These are phyloP conservation scores for Curvularia hawaiiensis DNA, from an alignment of 2,329 filamentous ascomycete species.

Conservation along the genomic window DNA sequence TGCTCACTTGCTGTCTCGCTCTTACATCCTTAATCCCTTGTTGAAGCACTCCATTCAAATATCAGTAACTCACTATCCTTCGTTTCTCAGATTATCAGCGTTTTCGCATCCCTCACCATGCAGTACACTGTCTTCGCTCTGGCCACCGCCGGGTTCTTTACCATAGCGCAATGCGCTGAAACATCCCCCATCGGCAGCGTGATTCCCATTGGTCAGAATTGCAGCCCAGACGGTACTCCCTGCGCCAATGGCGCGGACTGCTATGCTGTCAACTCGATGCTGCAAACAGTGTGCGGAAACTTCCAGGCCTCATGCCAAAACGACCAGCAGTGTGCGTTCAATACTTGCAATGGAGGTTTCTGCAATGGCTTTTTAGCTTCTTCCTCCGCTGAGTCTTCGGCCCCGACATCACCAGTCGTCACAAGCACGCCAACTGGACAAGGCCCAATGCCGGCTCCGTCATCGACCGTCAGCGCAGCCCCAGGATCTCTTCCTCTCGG, in stretches of 20 bases:
- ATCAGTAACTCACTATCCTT: background rate
- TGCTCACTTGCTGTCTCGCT: background rate
- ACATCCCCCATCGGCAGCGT: conserved; percentile 4
- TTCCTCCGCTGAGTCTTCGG: conserved; percentile 11
- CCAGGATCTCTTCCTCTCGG: conserved; percentile 24
- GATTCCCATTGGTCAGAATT: conserved; percentile 20
- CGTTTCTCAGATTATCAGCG: background rate
- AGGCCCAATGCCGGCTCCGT: conserved; percentile 13
- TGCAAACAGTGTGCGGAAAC: conserved; percentile 23
- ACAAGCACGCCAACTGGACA: conserved; percentile 3
- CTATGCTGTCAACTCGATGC: conserved; percentile 24
- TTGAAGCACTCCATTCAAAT: background rate
- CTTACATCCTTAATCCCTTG: background rate
- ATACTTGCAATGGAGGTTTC: conserved; percentile 25
- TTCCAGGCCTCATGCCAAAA: conserved; percentile 27
- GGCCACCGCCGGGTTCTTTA: conserved; percentile 17
- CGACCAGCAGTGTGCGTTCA: conserved; percentile 28
- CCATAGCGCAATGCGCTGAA: conserved; percentile 13
- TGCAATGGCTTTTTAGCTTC: conserved; percentile 23
- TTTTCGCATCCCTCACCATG: conserved; percentile 15
- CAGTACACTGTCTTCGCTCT: conserved; percentile 23
- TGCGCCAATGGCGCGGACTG: conserved; percentile 25
- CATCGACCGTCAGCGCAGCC: conserved; percentile 19
- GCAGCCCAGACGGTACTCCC: conserved; percentile 14
- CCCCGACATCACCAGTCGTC: conserved; percentile 10